Conservation (phyloP, 176 grass and related monocot species). For the Musa troglodytarum region DNA sequence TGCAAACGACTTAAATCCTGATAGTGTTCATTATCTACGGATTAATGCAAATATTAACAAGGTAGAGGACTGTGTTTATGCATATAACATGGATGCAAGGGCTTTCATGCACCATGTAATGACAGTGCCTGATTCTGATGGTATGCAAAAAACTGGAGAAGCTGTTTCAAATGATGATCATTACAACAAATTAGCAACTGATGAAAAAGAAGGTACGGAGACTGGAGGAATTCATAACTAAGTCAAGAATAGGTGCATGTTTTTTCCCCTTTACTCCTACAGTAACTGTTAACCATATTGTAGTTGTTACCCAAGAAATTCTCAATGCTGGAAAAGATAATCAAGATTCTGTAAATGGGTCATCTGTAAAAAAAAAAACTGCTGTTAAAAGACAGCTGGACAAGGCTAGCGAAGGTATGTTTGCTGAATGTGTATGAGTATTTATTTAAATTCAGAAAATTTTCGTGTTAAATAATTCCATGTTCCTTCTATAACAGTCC, state of each 20-base stretch:
- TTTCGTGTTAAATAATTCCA: background rate
- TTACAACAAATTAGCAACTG: constrained; percentile 8
- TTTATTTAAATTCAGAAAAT: background rate
- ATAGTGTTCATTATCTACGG: constrained; percentile 65
- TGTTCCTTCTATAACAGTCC: background rate
- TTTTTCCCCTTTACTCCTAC: background rate
- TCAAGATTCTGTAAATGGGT: constrained; percentile 24
- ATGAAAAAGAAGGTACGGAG: constrained; percentile 27
- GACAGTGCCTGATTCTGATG: constrained; percentile 33
- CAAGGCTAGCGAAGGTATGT: constrained; percentile 46
- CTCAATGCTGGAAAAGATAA: constrained; percentile 29
- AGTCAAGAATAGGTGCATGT: background rate
- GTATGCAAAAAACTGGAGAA: constrained; percentile 23
- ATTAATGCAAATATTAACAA: constrained; percentile 81
- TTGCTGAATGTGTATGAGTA: background rate
- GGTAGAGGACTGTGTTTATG: constrained; percentile 56
- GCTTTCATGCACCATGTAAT: constrained; percentile 65
- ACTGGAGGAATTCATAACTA: constrained; percentile 22
- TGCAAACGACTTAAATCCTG: constrained; percentile 94
- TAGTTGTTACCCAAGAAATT: constrained; percentile 9
- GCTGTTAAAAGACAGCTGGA: constrained; percentile 58
- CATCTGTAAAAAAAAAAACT: constrained; percentile 22
- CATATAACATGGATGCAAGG: constrained; percentile 88
- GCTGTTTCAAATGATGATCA: constrained; percentile 11
- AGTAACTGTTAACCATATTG: background rate